These are phyloP conservation scores for Penicillium sumatraense DNA, from an alignment of 2,329 filamentous ascomycete species.

Conservation along the genomic window DNA sequence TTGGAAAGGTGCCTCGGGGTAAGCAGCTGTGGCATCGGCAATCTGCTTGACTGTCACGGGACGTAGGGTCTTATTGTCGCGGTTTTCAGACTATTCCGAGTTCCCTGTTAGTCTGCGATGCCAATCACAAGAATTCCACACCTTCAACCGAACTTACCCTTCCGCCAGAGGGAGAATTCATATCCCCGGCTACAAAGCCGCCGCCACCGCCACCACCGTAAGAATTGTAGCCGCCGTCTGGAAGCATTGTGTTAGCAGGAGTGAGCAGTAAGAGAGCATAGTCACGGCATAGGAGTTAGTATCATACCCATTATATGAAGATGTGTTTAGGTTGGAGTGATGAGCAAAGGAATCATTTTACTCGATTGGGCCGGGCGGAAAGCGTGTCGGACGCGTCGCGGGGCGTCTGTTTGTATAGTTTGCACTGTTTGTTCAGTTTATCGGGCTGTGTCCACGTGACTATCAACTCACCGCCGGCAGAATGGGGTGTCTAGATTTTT, in stretches of 20 bases:
- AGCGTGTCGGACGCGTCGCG: constrained; percentile 46
- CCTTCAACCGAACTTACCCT: constrained; percentile 40
- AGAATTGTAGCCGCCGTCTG: constrained; percentile 50
- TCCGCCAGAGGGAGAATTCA: constrained; percentile 53
- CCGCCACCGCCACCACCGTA: constrained; percentile 58
- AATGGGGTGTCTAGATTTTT: constrained; percentile 21
- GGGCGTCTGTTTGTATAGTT: constrained; percentile 25
- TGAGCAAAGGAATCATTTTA: constrained; percentile 36
- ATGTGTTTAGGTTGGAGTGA: constrained; percentile 7
- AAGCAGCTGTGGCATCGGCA: constrained; percentile 76
- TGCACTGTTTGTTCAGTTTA: constrained; percentile 19
- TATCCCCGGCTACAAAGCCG: constrained; percentile 61
- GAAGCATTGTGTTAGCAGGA: constrained; percentile 4
- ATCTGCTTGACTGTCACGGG: constrained; percentile 97
- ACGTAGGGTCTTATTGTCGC: constrained; percentile 79
- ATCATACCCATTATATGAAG: constrained; percentile 35
- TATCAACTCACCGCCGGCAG: constrained; percentile 4
- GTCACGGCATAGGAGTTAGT: background rate
- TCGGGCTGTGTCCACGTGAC: background rate
- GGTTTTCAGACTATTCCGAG: constrained; percentile 49
- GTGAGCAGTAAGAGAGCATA: background rate
- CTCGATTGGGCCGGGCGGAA: constrained; percentile 36
- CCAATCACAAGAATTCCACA: background rate
- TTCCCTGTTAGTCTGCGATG: background rate
- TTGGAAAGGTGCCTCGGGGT: constrained; percentile 76